These are phyloP conservation scores for Darksidea phi DNA, from an alignment of 495 filamentous ascomycete species.

Conservation along the genomic window DNA sequence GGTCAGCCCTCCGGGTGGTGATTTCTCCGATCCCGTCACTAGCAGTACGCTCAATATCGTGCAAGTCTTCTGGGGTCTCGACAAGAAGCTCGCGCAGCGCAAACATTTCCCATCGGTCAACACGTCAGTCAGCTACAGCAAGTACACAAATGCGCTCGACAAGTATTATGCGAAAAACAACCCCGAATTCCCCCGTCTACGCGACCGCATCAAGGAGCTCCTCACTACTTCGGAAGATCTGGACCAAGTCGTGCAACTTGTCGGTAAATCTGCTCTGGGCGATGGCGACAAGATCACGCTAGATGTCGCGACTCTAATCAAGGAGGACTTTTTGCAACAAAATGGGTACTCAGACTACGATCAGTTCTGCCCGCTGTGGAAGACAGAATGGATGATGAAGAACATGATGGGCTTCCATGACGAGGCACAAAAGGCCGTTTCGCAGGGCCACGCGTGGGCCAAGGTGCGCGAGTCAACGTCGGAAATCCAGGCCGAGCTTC, in stretches of 20 bases:
- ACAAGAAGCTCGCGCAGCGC: slow-evolving; percentile 97
- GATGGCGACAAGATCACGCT: slow-evolving; percentile 98
- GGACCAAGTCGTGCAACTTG: slow-evolving; percentile 97
- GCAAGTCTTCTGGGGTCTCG: slow-evolving; percentile 98
- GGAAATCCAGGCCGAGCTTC: slow-evolving; percentile 77
- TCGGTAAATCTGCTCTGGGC: slow-evolving; percentile 93
- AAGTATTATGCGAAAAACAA: slow-evolving; percentile 89
- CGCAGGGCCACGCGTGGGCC: slow-evolving; percentile 82
- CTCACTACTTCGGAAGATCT: slow-evolving; percentile 93
- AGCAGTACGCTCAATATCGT: slow-evolving; percentile 93
- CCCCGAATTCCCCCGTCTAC: slow-evolving; percentile 88
- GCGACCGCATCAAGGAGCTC: slow-evolving; percentile 88
- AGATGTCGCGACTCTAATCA: slow-evolving; percentile 85
- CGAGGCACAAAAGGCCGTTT: slow-evolving; percentile 91
- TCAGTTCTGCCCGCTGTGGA: slow-evolving; percentile 98
- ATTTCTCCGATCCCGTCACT: slow-evolving; percentile 99
- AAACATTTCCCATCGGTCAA: slow-evolving; percentile 99
- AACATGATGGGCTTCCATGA: slow-evolving; percentile 97
- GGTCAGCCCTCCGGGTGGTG: slow-evolving; percentile 94
- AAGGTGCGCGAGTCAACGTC: slow-evolving; percentile 88
- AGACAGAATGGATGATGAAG: slow-evolving; percentile 99
- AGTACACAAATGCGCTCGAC: slow-evolving; percentile 85
- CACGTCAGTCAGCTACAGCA: slow-evolving; percentile 92
- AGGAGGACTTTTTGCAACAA: slow-evolving; percentile 99
- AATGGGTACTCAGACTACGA: slow-evolving; percentile 99